These are phyloP conservation scores for Pseudotsuga menziesii DNA, from an alignment of 75 land plant genomes.

Conservation along the genomic window DNA sequence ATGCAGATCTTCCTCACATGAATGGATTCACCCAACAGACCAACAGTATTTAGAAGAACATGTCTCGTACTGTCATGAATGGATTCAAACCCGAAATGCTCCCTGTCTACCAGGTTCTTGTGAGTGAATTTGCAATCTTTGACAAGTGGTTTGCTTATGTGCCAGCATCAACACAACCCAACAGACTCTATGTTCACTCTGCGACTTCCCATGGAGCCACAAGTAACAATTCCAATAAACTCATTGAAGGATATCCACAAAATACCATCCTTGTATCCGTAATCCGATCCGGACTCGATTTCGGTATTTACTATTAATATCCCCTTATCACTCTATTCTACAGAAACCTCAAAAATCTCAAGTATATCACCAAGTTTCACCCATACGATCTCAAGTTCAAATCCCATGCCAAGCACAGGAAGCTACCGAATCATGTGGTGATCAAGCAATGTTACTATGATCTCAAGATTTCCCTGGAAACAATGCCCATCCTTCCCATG, in stretches of 20 bases:
- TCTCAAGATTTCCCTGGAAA: conserved; percentile 43
- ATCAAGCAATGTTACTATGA: conserved; percentile 82
- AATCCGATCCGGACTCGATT: conserved; percentile 57
- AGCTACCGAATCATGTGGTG: conserved; percentile 74
- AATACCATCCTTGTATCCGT: conserved; percentile 82
- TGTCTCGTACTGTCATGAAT: conserved; percentile 71
- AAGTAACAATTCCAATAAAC: conserved; percentile 41
- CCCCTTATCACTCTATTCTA: conserved; percentile 52
- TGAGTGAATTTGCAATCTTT: conserved; percentile 61
- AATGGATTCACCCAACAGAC: conserved; percentile 84
- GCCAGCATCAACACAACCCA: conserved; percentile 92
- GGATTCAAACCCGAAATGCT: conserved; percentile 72
- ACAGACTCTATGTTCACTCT: conserved; percentile 79
- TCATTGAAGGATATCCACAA: conserved; percentile 71
- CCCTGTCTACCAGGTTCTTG: conserved; percentile 73
- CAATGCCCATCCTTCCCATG: conserved; percentile 82
- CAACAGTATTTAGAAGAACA: conserved; percentile 23
- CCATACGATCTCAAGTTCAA: conserved; percentile 48
- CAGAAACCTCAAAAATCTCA: conserved; percentile 61
- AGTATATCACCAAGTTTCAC: conserved; percentile 52
- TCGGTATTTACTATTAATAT: conserved; percentile 80
- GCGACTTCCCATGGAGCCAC: conserved; percentile 79
- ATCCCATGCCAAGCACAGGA: conserved; percentile 43
- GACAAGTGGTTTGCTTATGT: conserved; percentile 91
- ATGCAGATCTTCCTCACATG: conserved; percentile 44